Conservation (phyloP, 2,329 filamentous ascomycete species). For the Sporothrix phasma region DNA sequence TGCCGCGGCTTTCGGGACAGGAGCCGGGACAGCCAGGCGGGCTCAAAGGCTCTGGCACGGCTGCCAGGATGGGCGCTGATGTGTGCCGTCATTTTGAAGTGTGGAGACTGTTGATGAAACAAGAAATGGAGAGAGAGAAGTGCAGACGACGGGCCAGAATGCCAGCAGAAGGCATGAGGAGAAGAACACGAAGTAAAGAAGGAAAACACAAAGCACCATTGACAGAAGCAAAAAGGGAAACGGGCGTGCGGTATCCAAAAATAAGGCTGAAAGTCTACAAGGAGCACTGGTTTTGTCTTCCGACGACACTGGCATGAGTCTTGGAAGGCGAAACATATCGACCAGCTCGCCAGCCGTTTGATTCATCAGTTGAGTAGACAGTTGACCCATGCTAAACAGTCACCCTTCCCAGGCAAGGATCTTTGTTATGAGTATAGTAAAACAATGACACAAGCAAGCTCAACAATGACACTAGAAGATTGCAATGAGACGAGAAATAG, state of each 20-base stretch:
- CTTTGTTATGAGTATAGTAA: too few relatives aligned
- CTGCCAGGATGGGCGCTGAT: neutral
- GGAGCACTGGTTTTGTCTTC: neutral
- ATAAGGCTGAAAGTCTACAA: too few relatives aligned
- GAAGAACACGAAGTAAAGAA: neutral
- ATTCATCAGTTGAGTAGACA: neutral
- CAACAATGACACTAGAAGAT: too few relatives aligned
- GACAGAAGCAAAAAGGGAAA: neutral
- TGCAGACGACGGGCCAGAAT: too few relatives aligned
- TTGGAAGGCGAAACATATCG: neutral
- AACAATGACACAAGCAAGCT: too few relatives aligned
- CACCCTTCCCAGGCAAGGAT: neutral
- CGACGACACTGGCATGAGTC: neutral
- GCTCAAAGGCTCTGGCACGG: neutral
- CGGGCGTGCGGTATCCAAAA: neutral
- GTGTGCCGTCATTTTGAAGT: neutral
- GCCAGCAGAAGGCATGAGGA: too few relatives aligned
- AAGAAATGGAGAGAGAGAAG: neutral
- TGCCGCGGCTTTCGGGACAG: neutral
- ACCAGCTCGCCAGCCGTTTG: neutral
- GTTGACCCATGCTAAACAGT: neutral
- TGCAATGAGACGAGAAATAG: too few relatives aligned
- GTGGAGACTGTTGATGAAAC: neutral
- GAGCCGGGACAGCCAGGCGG: conserved; percentile 1
- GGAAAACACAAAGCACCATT: neutral